phyloP scores from a whole-genome alignment of 306 rosid genomes.

The Lagenaria siceraria region DNA sequence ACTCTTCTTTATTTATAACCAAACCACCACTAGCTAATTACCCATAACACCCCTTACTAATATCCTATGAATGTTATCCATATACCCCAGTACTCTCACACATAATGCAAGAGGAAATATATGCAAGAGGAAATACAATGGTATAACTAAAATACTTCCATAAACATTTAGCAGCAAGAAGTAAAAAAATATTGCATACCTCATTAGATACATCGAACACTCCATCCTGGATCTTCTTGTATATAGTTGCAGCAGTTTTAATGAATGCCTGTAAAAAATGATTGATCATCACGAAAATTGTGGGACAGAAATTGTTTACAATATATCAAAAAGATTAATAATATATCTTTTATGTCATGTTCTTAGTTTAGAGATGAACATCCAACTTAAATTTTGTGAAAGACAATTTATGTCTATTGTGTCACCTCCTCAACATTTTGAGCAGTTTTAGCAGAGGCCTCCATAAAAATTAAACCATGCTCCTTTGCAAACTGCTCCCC shows the following conservation, averaged over 20 bases:
- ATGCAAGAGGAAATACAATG: too few species aligned
- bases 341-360: not conserved
- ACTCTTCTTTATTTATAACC: too few species aligned
- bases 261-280: constrained; percentile 57
- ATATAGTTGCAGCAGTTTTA: constrained; percentile 90
- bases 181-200: constrained; percentile 26
- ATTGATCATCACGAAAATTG: not conserved
- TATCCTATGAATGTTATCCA: too few species aligned
- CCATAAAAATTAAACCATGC: constrained; percentile 90
- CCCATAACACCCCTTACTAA: too few species aligned
- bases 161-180: not conserved
- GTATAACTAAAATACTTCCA: not conserved
- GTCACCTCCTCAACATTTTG: constrained; percentile 95
- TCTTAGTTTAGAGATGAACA: not conserved
- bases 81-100: too few species aligned
- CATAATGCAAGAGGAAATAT: not conserved
- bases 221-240: constrained; percentile 91
- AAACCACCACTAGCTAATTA: too few species aligned
- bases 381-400: not conserved
- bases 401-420: not conserved
- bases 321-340: not conserved
- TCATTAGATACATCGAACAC: constrained; percentile 96
- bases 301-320: not conserved
- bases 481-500: constrained; percentile 99
- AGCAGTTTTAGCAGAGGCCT: constrained; percentile 97